Evolutionary conservation across 1,284 basidiomycete genomes (phyloP).

Genomic region (Cryptococcus jaspeensis): DNA sequence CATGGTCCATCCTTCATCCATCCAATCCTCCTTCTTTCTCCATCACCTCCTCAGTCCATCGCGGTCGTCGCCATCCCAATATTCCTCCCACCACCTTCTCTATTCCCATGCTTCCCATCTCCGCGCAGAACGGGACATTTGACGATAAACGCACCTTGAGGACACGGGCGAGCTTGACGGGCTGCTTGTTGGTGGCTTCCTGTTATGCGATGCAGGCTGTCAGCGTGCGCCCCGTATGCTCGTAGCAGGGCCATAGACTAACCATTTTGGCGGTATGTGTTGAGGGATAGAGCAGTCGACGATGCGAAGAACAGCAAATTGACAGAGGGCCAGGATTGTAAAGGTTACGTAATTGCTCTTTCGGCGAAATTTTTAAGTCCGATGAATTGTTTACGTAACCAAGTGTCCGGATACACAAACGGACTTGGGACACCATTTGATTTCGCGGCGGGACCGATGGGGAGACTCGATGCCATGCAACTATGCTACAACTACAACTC

Average conservation of each 20-base stretch:
- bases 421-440: no score
- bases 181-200: constrained; percentile 68
- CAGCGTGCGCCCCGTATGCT: background rate
- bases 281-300: constrained; percentile 21
- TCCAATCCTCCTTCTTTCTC: background rate
- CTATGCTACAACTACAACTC: background rate
- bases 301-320: no score
- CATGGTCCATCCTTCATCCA: no score
- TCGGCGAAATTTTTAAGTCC: no score
- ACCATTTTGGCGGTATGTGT: constrained; percentile 38
- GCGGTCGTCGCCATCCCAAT: background rate
- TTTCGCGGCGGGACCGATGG: no score
- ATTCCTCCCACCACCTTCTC: background rate
- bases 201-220: constrained; percentile 55
- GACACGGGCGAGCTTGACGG: constrained; percentile 94
- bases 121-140: background rate
- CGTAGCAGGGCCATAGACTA: constrained; percentile 7
- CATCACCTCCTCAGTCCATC: background rate
- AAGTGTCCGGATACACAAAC: no score
- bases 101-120: background rate
- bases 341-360: no score
- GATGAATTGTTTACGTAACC: no score
- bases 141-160: constrained; percentile 67
- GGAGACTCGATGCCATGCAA: no score
- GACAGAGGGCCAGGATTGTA: no score